Base-by-base conservation (phyloP, 208 protist species). In the Trypanosoma platydactyli region DNA sequence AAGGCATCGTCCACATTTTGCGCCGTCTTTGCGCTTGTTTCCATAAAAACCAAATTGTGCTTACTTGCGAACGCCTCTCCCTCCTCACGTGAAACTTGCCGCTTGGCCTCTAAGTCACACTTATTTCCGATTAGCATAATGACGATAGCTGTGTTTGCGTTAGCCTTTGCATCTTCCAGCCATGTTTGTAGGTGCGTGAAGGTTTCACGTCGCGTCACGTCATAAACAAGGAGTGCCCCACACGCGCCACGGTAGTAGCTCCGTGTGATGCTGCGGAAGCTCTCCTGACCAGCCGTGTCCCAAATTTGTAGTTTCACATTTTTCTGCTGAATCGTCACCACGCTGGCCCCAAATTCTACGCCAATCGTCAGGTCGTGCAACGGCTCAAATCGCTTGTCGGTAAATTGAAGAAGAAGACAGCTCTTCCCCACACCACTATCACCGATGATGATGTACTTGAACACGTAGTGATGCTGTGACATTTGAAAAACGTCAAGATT, bases 91-190 rank as follows among this genome's bases (percentile, higher is more conserved):
- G 80, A 86, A 30, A 98, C 97, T 49, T 96, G 91, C 7, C 98
- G 85, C 78, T 86, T 91, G 38, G 58, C 77, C 29, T 98, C 94
- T 2, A 99, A 71, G 69, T 99, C 99, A 63, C 92, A 94, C 76
- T 99, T 99, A 88, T 99, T 99, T 44, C 99, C 99, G 61, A 99
- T 98, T 1, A 99, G 86, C 92, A 99, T 99, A 66, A 99, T 99
- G 11, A 98, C 93, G 73, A 99, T 98, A 53, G 98, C 94, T 7
- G 83, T 90, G 73, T 96, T 97, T 2, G 97, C 87, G 71, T 99
- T 97, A 48, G 97, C 77, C 46, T 88, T 88, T 12, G 98, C 94
- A 76, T 99, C 98, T 62, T 99, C 94, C 12, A 99, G 80, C 98
- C 98, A 99, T 52, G 85, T 91, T 68, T 97, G 85, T 13, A 99